Evolutionary conservation across 2,329 filamentous ascomycete species (phyloP).

Genomic region (Chaetomiaceae sp.): DNA sequence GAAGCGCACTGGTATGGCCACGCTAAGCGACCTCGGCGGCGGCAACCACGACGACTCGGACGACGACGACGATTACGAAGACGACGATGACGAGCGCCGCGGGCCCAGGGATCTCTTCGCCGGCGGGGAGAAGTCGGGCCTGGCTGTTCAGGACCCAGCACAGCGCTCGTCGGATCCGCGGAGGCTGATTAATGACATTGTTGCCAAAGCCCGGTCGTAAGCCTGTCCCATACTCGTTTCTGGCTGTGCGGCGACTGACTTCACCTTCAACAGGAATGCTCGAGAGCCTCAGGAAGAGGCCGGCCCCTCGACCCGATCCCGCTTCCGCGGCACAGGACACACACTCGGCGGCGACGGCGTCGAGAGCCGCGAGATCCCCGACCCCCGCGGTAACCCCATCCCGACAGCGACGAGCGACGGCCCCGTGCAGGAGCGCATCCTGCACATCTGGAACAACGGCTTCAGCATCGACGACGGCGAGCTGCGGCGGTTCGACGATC

Average conservation of each 20-base stretch:
- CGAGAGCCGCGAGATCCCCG: constrained; percentile 64
- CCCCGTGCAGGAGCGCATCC: constrained; percentile 59
- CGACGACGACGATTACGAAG: constrained; percentile 57
- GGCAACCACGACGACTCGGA: constrained; percentile 49
- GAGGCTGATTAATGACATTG: constrained; percentile 58
- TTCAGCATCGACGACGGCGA: constrained; percentile 82
- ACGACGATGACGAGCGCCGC: constrained; percentile 54
- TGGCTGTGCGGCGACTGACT: constrained; percentile 10
- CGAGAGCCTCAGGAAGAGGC: constrained; percentile 49
- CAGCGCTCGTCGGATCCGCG: constrained; percentile 45
- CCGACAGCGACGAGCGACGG: constrained; percentile 33
- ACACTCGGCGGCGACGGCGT: constrained; percentile 75
- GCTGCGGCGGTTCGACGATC: constrained; percentile 74
- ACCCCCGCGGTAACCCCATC: constrained; percentile 44
- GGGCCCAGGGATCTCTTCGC: constrained; percentile 68
- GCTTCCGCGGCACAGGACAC: constrained; percentile 67
- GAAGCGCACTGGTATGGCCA: constrained; percentile 59
- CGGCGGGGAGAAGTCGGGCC: constrained; percentile 77
- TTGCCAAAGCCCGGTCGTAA: constrained; percentile 61
- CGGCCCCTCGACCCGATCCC: constrained; percentile 45
- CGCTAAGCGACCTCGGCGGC: constrained; percentile 52
- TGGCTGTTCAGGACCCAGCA: constrained; percentile 62
- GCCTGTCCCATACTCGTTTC: constrained; percentile 21
- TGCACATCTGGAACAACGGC: constrained; percentile 79
- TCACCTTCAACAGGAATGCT: constrained; percentile 51